Percentiles rank a stretch among this genome's conserved stretches.
Conservation (phyloP, 2,329 filamentous ascomycete genomes). For the Curvularia eragrostidis region DNA sequence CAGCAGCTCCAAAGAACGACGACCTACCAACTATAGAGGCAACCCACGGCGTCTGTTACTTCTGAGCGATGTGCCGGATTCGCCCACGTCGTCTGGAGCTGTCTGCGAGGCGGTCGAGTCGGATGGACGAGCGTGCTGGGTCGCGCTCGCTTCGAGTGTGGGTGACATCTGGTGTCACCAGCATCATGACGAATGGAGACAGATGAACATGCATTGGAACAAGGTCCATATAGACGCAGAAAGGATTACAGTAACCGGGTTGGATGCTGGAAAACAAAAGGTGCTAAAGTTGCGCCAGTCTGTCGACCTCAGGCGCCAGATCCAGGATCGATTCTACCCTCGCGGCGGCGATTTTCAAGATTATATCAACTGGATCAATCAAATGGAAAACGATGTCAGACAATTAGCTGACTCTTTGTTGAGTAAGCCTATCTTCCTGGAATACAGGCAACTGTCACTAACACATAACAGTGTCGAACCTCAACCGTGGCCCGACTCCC, state of each 20-base stretch:
- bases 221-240: slow-evolving; percentile 28
- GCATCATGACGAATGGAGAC: slow-evolving; percentile 27
- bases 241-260: slow-evolving; percentile 17
- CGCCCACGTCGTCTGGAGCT: slow-evolving; percentile 13
- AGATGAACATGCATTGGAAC: slow-evolving; percentile 27
- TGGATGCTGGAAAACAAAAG: slow-evolving; percentile 30
- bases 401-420: slow-evolving; percentile 32
- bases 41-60: slow-evolving; percentile 19
- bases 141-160: slow-evolving; percentile 11
- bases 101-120: slow-evolving; percentile 35
- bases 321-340: slow-evolving; percentile 34
- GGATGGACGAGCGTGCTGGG: slow-evolving; percentile 29
- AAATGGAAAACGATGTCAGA: slow-evolving; percentile 30
- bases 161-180: slow-evolving; percentile 24
- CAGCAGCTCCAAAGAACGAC: slow-evolving; percentile 11
- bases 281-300: slow-evolving; percentile 33
- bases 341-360: slow-evolving; percentile 31
- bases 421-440: slow-evolving; percentile 20
- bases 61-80: slow-evolving; percentile 24
- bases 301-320: slow-evolving; percentile 31
- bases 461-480: slow-evolving; percentile 5
- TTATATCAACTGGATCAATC: slow-evolving; percentile 36
- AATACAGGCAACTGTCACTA: background rate
- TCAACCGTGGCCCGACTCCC: slow-evolving; percentile 3
- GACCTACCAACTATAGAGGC: slow-evolving; percentile 10